Evolutionary conservation across 129 eudicot species (phyloP).

Genomic region (Cynara cardunculus): DNA sequence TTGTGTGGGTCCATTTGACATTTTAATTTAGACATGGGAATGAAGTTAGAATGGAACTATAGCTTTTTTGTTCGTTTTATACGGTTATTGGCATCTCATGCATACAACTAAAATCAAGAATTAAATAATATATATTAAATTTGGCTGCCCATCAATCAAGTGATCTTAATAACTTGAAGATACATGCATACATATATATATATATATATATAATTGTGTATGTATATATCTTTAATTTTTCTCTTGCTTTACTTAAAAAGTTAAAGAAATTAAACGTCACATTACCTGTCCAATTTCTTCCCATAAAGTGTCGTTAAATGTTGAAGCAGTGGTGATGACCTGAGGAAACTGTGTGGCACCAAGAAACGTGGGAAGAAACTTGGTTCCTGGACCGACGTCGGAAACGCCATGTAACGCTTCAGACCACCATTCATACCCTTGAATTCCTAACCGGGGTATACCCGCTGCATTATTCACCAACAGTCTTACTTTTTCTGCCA

Average conservation of each 20-base stretch:
- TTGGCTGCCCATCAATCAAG: not conserved
- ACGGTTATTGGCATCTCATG: not conserved
- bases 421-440: slow-evolving; percentile 97
- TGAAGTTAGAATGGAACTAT: not conserved
- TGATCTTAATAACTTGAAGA: not conserved
- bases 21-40: not conserved
- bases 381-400: slow-evolving; percentile 75
- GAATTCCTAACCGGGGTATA: slow-evolving; percentile 71
- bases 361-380: slow-evolving; percentile 59
- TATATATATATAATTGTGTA: slow-evolving; percentile 1
- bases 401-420: slow-evolving; percentile 98
- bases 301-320: slow-evolving; percentile 84
- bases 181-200: not conserved
- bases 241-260: not conserved
- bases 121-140: not conserved
- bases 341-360: slow-evolving; percentile 96
- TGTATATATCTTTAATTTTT: not conserved
- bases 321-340: slow-evolving; percentile 80
- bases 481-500: slow-evolving; percentile 63
- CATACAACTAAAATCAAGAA: not conserved
- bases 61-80: not conserved
- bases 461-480: slow-evolving; percentile 80
- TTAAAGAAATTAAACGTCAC: not conserved
- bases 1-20: not conserved
- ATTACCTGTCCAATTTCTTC: slow-evolving; percentile 82